Evolutionary conservation across 2,329 filamentous ascomycete species (phyloP), one percentile per base, ranked within the genome.

Genomic region (Botryotinia narcissicola): DNA sequence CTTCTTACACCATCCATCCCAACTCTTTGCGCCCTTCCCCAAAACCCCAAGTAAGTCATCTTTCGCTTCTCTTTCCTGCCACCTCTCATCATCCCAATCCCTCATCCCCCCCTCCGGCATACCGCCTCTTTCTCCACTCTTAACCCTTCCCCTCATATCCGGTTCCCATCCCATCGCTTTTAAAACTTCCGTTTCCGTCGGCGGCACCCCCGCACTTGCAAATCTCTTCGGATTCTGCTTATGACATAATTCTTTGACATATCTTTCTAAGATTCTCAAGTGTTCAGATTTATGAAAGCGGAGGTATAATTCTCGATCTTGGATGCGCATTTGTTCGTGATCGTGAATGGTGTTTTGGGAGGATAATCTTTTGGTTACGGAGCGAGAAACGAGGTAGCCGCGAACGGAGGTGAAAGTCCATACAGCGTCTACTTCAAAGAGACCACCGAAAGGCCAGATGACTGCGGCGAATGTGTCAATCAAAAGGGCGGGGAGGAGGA

Each of bases 361-460:
- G 5, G 29, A 12, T 9, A 61, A n/a, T 25, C 51, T 54, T 10
- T 37, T 32, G 20, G 37, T 42, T 3, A 51, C 18, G 22, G 60
- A 71, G 35, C 70, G 70, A 14, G 60, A 71, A 1, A 66, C 29
- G 35, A 74, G 32, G 46, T 76, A 76, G 32, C 75, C 75, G 51
- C 72, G 73, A 40, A 81, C 78, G 20, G 76, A 78, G 4, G 78
- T 71, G 69, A 80, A 81, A 8, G 79, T 75, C 80, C 80, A 81
- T 9, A 81, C 78, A 2, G 77, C 77, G 42, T 81, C 79, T 48
- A 81, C 76, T 71, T 81, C 80, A 12, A 79, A 75, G 4, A 81
- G 73, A 0, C 80, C 80, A 25, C 80, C 80, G 57, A 81, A 81
- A 2, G 80, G 80, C 79, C 80, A 81, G 54, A 81, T 75, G 25